Base-by-base conservation (phyloP, 2,329 filamentous ascomycete genomes). In the Aspergillus intermedius region DNA sequence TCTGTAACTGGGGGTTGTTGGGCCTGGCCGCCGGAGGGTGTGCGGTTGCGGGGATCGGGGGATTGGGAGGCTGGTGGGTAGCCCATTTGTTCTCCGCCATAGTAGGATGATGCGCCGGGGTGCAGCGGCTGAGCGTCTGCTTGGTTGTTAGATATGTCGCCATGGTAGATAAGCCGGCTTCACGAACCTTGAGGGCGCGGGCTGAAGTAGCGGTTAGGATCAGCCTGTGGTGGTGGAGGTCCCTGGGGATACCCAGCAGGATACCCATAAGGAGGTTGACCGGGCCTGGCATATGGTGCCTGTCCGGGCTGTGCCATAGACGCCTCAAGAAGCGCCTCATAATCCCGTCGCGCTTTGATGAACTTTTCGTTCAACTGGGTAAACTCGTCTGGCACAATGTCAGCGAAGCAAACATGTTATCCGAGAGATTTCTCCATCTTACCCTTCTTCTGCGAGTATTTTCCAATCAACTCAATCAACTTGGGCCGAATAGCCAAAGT, bases 401-500 rank as follows among this genome's bases (percentile, higher is more conserved):
- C 12, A 65, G 58, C 37, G 12, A 21, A 40, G 17, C 19, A 22
- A 15, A 22, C 19, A 40, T 12, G 13, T n/a, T n/a, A 19, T 7
- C 10, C 13, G 41, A 9, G 13, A 25, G 15, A 2, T 12, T 25
- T n/a, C 3, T 8, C n/a, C 30, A 10, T 25, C 23, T 25, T 73
- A 91, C 90, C 91, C 74, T 98, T 98, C 80, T 95, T 97, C 67
- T 98, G 93, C 8, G 93, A 97, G 66, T 98, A 98, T 68, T 97
- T 97, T 54, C 94, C 93, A 66, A 98, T 98, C 44, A 98, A 75
- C 73, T 97, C 94, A 66, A 98, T 97, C 53, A 98, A 75, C 74
- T 98, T 98, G 10, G 93, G 93, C 28, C 93, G 81, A 61, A 98
- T 98, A 3, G 91, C 88, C 54, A 97, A 72, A 0, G 93, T 97